Percentiles rank a stretch among this genome's conserved stretches.
phyloP scores from a whole-genome alignment of 1,284 basidiomycete genomes.

The Moesziomyces globuligerus region DNA sequence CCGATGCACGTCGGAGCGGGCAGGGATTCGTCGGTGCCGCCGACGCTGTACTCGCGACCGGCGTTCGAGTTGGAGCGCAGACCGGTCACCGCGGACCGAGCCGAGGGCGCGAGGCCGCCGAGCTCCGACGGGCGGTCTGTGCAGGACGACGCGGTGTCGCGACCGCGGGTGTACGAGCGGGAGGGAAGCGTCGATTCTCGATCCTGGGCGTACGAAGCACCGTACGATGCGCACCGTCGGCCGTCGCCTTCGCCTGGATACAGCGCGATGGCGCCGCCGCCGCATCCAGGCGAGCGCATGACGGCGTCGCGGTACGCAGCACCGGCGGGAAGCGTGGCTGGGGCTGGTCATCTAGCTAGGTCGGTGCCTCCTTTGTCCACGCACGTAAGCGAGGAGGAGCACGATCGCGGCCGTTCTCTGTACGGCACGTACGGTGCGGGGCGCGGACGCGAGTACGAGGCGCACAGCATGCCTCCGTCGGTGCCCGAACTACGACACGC shows the following conservation, averaged over 20 bases:
- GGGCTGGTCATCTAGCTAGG: slow-evolving; percentile 18
- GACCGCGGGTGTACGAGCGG: slow-evolving; percentile 18
- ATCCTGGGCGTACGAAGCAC: slow-evolving; percentile 34
- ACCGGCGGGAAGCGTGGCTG: slow-evolving; percentile 22
- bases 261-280: slow-evolving; percentile 38
- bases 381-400: slow-evolving; percentile 25
- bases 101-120: slow-evolving; percentile 10
- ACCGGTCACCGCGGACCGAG: slow-evolving; percentile 21
- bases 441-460: slow-evolving; percentile 25
- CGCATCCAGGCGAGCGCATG: slow-evolving; percentile 32
- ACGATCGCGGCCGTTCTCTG: slow-evolving; percentile 11
- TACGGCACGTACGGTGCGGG: slow-evolving; percentile 26
- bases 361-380: slow-evolving; percentile 19
- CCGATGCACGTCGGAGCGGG: background rate
- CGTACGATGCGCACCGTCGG: slow-evolving; percentile 31
- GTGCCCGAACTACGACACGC: slow-evolving; percentile 23
- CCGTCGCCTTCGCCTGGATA: slow-evolving; percentile 26
- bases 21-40: slow-evolving; percentile 35
- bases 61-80: slow-evolving; percentile 19
- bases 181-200: slow-evolving; percentile 19
- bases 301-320: slow-evolving; percentile 35
- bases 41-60: slow-evolving; percentile 14
- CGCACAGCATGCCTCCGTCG: slow-evolving; percentile 35
- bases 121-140: slow-evolving; percentile 13
- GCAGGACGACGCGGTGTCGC: slow-evolving; percentile 10